Evolutionary conservation across 495 filamentous ascomycete species (phyloP).

Genomic region (Collariella sp.): DNA sequence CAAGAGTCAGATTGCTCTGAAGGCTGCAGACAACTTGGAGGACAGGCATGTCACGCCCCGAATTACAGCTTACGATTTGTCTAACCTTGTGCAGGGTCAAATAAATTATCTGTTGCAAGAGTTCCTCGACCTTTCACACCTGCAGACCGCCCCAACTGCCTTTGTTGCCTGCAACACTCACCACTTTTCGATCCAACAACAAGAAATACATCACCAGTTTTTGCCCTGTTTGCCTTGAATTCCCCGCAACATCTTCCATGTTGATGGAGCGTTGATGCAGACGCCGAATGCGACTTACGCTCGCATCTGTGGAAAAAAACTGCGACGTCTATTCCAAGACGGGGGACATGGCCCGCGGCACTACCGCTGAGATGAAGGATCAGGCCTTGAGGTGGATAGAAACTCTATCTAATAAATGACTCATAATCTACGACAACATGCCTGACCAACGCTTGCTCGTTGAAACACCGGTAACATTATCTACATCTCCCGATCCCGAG

Average conservation of each 20-base stretch:
- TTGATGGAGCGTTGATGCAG: constrained; percentile 5
- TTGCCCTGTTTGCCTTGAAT: too few species aligned
- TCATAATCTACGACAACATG: constrained; percentile 15
- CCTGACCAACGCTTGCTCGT: neutral
- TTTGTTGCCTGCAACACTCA: too few species aligned
- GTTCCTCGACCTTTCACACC: too few species aligned
- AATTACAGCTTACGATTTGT: neutral
- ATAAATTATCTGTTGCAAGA: too few species aligned
- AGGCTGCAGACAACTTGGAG: constrained; percentile 8
- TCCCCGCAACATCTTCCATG: constrained; percentile 14
- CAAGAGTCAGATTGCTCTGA: constrained; percentile 18
- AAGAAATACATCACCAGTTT: too few species aligned
- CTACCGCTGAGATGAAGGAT: neutral
- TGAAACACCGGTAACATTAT: constrained; percentile 17
- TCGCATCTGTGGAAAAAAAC: neutral
- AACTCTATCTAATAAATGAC: constrained; percentile 8
- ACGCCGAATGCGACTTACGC: constrained; percentile 11
- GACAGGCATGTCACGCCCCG: neutral
- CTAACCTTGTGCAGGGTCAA: constrained; percentile 1
- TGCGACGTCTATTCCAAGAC: neutral
- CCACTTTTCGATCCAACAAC: too few species aligned
- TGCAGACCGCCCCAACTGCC: too few species aligned
- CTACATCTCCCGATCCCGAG: constrained; percentile 12
- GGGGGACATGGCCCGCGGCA: neutral
- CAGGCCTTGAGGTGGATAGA: constrained; percentile 6